Percentiles rank a stretch among this genome's conserved stretches.
Conservation (phyloP, 345 rosid genomes). For the Turritis glabra region DNA sequence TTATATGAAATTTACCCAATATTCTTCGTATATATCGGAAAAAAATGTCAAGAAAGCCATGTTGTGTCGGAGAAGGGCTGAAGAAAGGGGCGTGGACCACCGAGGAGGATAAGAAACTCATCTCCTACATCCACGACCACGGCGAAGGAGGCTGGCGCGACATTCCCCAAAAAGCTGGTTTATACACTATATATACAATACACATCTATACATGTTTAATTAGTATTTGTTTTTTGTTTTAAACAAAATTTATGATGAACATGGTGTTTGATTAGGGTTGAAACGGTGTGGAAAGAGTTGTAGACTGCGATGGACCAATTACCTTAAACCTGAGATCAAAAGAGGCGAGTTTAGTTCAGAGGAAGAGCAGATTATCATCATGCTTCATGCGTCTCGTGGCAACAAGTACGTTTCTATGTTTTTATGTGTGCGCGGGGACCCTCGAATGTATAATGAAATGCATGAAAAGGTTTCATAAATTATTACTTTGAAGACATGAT, state of each 20-base stretch:
- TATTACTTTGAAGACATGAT: not conserved
- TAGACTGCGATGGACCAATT: constrained; percentile 50
- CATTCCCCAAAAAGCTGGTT: constrained; percentile 40
- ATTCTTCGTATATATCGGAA: not conserved
- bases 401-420: constrained; percentile 40
- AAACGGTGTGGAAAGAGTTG: constrained; percentile 55
- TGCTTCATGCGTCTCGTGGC: constrained; percentile 51
- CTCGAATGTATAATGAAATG: not conserved
- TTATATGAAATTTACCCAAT: not conserved
- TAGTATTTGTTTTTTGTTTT: too few relatives aligned
- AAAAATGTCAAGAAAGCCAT: constrained; percentile 40
- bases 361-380: constrained; percentile 48
- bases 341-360: constrained; percentile 48
- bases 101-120: constrained; percentile 39
- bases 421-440: not conserved
- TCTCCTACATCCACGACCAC: constrained; percentile 34
- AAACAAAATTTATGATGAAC: not conserved
- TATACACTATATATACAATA: not conserved
- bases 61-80: constrained; percentile 39
- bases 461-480: not conserved
- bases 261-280: constrained; percentile 34
- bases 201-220: not conserved
- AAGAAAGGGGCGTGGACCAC: constrained; percentile 45
- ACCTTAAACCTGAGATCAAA: constrained; percentile 47
- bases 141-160: constrained; percentile 45